Base-by-base conservation (phyloP, 1,284 basidiomycete species). In the Bondarzewia mesenterica region DNA sequence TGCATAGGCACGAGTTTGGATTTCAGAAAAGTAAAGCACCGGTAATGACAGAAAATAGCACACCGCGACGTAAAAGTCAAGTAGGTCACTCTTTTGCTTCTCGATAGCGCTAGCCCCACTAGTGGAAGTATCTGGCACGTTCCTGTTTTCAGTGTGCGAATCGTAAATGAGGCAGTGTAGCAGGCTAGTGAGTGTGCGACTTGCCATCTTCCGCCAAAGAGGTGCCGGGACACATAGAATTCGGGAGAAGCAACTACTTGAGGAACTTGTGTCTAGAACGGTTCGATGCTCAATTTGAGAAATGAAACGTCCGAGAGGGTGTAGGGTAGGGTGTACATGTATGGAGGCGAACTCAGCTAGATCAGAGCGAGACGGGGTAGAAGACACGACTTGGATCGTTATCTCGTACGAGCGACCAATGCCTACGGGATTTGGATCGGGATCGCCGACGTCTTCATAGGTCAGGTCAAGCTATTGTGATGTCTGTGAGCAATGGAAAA, bases 401-500 rank as follows among this genome's bases (percentile, higher is more conserved):
- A 62, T 53, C 51, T 71, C 69, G 46, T 70, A 71, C 2, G 69
- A 71, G 16, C 69, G 61, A 22, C 67, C 69, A 20, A 70, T 59
- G 23, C 69, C 68, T 7, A 57, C 60, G 7, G 70, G 70, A 40
- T 66, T 61, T 3, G 69, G 69, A 47, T 70, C 63, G 2, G 69
- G 69, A 47, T 71, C 56, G 4, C 68, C 70, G 5, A 72, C 68
- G 43, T 72, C 70, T 54, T 72, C 70, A 49, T 71, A 71, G 7
- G 68, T 55, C 3, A 71, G 60, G 44, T 71, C 67, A 12, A 71
- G 60, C 67, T 69, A 21, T 29, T n/a, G n/a, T n/a, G n/a, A n/a
- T n/a, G n/a, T n/a, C n/a, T n/a, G n/a, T n/a, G n/a, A n/a, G n/a
- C n/a, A n/a, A n/a, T n/a, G n/a, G n/a, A n/a, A n/a, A n/a, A n/a